Percentiles rank a stretch among this genome's conserved stretches.
These are phyloP conservation scores for Cercophora newfieldiana DNA, from an alignment of 495 filamentous ascomycete species.

Conservation along the genomic window DNA sequence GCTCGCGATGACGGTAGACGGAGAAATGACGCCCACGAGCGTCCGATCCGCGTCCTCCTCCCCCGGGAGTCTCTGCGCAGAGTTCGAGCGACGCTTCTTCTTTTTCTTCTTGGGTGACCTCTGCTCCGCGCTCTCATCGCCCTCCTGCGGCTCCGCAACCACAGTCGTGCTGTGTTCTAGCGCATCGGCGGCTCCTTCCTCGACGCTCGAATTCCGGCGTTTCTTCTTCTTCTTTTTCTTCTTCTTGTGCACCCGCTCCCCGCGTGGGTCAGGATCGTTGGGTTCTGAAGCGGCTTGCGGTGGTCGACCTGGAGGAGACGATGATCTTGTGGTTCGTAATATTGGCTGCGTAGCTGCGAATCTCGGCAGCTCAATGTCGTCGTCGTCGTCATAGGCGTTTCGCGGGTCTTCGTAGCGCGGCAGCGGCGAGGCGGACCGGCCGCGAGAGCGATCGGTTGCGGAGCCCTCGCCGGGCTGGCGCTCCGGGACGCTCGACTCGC, in stretches of 20 bases:
- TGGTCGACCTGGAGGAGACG: background rate
- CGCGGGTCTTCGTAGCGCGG: background rate
- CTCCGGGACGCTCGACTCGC: background rate
- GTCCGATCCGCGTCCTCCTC: background rate
- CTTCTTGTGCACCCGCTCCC: background rate
- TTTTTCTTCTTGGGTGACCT: slow-evolving; percentile 2
- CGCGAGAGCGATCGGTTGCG: background rate
- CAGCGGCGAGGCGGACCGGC: background rate
- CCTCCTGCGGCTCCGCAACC: background rate
- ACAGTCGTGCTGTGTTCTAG: background rate
- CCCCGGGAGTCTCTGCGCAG: background rate
- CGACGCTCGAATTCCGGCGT: background rate
- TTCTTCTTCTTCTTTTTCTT: background rate
- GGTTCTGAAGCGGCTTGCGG: background rate
- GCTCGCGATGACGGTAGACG: background rate
- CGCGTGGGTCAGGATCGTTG: background rate
- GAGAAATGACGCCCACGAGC: background rate
- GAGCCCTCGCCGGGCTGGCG: background rate
- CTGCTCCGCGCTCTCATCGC: background rate
- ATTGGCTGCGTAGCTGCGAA: background rate
- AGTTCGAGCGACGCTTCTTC: background rate
- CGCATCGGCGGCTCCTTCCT: background rate
- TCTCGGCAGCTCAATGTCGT: background rate
- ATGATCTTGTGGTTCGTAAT: background rate
- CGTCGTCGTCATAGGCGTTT: background rate